A percentile compares a stretch with the other conserved stretches of the same genome.
Evolutionary conservation across 257 asterid species (phyloP).

Genomic region (Ehretia macrophylla): DNA sequence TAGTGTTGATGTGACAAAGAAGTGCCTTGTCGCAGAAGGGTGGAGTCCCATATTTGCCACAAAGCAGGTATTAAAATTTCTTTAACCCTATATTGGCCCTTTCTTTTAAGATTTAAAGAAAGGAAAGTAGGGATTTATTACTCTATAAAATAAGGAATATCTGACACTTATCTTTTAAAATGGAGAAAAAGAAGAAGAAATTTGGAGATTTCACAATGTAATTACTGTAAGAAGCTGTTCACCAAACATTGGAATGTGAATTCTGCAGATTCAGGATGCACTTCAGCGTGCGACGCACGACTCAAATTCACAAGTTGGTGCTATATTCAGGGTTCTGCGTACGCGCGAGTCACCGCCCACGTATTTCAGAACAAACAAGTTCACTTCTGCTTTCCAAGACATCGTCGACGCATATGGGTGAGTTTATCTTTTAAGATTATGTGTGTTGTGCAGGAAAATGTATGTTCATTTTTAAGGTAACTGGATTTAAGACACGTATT

Average conservation of each 20-base stretch:
- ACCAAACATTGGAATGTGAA: background rate
- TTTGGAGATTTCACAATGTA: background rate
- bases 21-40: conserved; percentile 99
- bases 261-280: conserved; percentile 76
- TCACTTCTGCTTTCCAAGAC: conserved; percentile 85
- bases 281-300: conserved; percentile 70
- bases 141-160: background rate
- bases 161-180: background rate
- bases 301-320: conserved; percentile 90
- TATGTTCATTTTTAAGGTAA: background rate
- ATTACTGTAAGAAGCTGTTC: background rate
- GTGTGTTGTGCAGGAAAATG: background rate
- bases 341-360: conserved; percentile 98
- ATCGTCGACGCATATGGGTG: conserved; percentile 99
- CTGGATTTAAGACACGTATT: too few relatives aligned
- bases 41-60: conserved; percentile 98
- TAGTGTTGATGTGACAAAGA: conserved; percentile 92
- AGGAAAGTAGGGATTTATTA: background rate
- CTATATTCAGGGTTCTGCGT: conserved; percentile 78
- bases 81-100: conserved; percentile 1
- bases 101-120: background rate
- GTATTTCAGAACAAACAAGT: conserved; percentile 82
- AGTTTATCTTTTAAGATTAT: conserved; percentile 26
- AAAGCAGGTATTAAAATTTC: conserved; percentile 53
- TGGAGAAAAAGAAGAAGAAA: conserved; percentile 4